phyloP scores from a whole-genome alignment of 1,284 basidiomycete species.

The Meripilus lineatus region DNA sequence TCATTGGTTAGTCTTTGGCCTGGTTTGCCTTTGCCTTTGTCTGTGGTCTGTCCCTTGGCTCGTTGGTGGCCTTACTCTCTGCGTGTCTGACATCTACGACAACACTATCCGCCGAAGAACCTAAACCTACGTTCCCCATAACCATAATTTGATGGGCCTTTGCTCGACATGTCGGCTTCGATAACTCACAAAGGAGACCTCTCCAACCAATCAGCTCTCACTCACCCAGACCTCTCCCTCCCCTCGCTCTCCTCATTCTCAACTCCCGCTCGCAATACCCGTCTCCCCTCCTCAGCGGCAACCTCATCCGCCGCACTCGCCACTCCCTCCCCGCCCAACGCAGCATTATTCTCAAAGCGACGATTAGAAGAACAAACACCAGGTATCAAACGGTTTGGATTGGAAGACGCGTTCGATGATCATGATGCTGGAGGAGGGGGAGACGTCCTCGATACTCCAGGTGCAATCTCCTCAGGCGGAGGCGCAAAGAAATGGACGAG shows the following conservation, averaged over 20 bases:
- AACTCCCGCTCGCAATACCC: constrained; percentile 46
- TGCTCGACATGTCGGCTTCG: constrained; percentile 31
- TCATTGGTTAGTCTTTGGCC: too few relatives aligned
- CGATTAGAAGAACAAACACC: constrained; percentile 29
- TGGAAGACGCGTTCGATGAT: constrained; percentile 27
- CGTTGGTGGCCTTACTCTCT: too few relatives aligned
- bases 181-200: constrained; percentile 29
- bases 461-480: too few relatives aligned
- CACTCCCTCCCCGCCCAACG: constrained; percentile 46
- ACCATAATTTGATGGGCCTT: too few relatives aligned
- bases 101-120: too few relatives aligned
- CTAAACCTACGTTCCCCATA: too few relatives aligned
- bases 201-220: constrained; percentile 38
- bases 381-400: constrained; percentile 23
- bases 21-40: too few relatives aligned
- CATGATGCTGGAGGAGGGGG: too few relatives aligned
- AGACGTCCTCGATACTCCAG: constrained; percentile 49
- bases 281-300: constrained; percentile 54
- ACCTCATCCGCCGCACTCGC: constrained; percentile 48
- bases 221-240: constrained; percentile 58
- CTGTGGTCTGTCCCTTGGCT: too few relatives aligned
- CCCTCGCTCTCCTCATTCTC: constrained; percentile 53
- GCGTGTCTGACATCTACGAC: too few relatives aligned
- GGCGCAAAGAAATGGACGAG: constrained; percentile 44
- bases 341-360: constrained; percentile 18